Conservation (phyloP, 73 alveolate species). For the Paramecium sonneborni region DNA sequence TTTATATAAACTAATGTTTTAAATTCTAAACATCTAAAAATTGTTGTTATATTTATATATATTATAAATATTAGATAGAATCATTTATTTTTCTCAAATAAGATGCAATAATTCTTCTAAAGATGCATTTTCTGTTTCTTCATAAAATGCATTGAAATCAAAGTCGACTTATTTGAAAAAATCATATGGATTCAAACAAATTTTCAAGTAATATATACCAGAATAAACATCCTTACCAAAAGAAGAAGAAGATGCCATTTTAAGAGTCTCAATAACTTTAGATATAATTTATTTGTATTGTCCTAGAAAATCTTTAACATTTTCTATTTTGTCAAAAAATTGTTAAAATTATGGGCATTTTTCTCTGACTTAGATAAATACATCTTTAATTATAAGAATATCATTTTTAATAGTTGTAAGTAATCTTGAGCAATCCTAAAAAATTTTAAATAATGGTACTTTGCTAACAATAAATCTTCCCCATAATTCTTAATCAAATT, state of each 20-base stretch:
- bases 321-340: slow-evolving; percentile 1
- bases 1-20: no score
- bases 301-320: slow-evolving; percentile 29
- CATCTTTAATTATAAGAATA: background rate
- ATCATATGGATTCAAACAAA: slow-evolving; percentile 65
- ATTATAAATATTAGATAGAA: background rate
- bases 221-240: slow-evolving; percentile 57
- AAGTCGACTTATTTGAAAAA: slow-evolving; percentile 32
- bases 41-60: background rate
- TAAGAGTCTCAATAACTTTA: slow-evolving; percentile 40
- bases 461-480: slow-evolving; percentile 50
- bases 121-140: slow-evolving; percentile 56
- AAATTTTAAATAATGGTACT: background rate
- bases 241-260: background rate
- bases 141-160: slow-evolving; percentile 68
- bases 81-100: background rate
- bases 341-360: slow-evolving; percentile 24
- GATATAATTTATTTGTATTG: slow-evolving; percentile 26
- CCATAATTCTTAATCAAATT: slow-evolving; percentile 59
- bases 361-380: slow-evolving; percentile 15
- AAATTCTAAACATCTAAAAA: background rate
- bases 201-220: slow-evolving; percentile 44
- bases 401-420: background rate
- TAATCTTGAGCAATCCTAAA: slow-evolving; percentile 7
- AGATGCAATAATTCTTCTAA: slow-evolving; percentile 27